Percentiles rank a stretch among this genome's conserved stretches.
phyloP scores from a whole-genome alignment of 1,284 basidiomycete genomes.

The Malassezia psittaci region DNA sequence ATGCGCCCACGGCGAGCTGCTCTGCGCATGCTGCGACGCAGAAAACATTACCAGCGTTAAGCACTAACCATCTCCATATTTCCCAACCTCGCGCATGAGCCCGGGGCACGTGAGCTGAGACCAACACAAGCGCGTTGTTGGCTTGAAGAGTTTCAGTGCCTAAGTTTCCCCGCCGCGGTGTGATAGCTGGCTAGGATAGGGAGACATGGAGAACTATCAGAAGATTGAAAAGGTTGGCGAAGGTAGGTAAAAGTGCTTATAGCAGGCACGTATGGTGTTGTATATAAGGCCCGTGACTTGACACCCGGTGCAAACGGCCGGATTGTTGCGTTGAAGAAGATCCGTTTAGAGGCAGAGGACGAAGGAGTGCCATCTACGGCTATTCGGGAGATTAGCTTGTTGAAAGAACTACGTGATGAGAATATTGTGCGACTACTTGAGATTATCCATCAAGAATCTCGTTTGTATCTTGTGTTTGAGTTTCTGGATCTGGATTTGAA shows the following conservation, averaged over 20 bases:
- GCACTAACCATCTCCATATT: background rate
- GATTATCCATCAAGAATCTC: conserved; percentile 92
- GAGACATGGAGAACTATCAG: conserved; percentile 51
- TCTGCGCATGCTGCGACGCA: conserved; percentile 3
- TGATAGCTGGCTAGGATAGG: background rate
- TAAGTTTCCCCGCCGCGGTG: background rate
- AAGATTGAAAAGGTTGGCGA: conserved; percentile 65
- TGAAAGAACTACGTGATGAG: conserved; percentile 91
- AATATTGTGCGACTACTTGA: conserved; percentile 86
- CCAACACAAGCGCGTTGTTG: conserved; percentile 8
- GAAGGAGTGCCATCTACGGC: conserved; percentile 95
- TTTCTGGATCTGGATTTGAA: conserved; percentile 89
- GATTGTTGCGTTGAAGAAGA: conserved; percentile 65
- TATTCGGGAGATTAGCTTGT: conserved; percentile 88
- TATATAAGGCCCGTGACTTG: conserved; percentile 57
- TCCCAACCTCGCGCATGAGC: background rate
- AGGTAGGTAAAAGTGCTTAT: conserved; percentile 19
- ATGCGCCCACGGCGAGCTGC: conserved; percentile 10
- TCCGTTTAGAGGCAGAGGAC: conserved; percentile 91
- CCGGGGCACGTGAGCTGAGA: conserved; percentile 8
- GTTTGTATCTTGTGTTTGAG: conserved; percentile 94
- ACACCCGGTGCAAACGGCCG: conserved; percentile 59
- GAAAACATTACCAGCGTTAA: conserved; percentile 11
- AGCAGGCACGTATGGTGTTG: conserved; percentile 92
- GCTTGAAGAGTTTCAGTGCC: background rate